Percentiles rank a stretch among this genome's conserved stretches.
phyloP scores from a whole-genome alignment of 2,329 filamentous ascomycete genomes.

The Emmonsia crescens region DNA sequence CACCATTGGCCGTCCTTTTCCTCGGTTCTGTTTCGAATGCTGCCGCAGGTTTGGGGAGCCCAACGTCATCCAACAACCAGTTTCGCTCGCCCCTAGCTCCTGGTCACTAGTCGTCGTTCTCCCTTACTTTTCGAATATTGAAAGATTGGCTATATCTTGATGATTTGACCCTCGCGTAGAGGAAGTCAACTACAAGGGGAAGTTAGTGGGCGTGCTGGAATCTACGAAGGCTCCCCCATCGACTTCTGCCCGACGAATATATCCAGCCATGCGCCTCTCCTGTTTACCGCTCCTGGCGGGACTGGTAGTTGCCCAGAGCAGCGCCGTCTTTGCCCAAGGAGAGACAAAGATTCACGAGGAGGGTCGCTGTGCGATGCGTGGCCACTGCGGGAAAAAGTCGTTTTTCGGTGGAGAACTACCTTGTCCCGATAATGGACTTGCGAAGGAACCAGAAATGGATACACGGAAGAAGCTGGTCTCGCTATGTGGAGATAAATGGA shows the following conservation, averaged over 20 bases:
- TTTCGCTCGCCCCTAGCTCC: not conserved
- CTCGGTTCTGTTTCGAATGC: not conserved
- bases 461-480: constrained; percentile 68
- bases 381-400: constrained; percentile 81
- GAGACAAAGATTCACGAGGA: constrained; percentile 58
- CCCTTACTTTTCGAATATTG: not conserved
- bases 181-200: not conserved
- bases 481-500: constrained; percentile 83
- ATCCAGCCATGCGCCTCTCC: not conserved
- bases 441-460: constrained; percentile 59
- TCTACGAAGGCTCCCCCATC: not conserved
- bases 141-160: not conserved
- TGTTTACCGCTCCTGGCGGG: constrained; percentile 7
- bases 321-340: constrained; percentile 6
- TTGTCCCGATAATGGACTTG: constrained; percentile 81
- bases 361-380: constrained; percentile 80
- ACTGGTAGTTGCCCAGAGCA: constrained; percentile 5
- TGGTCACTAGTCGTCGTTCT: not conserved
- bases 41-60: not conserved
- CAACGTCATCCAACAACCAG: not conserved
- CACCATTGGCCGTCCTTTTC: not conserved
- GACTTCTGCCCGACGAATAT: not conserved
- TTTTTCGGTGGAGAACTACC: constrained; percentile 85
- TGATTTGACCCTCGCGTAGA: not conserved
- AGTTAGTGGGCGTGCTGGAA: not conserved